A percentile compares a stretch with the other conserved stretches of the same genome.
Evolutionary conservation across 306 rosid species (phyloP).

Genomic region (Begonia peltatifolia): DNA sequence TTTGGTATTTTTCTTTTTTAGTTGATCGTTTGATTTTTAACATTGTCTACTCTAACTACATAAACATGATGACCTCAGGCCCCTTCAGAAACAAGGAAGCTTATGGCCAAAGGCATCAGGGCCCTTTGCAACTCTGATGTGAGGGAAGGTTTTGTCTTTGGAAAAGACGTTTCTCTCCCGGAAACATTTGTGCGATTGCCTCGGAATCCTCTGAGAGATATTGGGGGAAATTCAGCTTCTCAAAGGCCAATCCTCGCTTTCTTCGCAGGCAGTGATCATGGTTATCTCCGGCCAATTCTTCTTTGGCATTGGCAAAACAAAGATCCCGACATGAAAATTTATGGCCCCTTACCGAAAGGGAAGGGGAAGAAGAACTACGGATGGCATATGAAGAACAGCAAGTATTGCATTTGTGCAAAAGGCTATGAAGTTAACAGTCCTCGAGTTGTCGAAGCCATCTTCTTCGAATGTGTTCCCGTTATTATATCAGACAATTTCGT

Average conservation of each 20-base stretch:
- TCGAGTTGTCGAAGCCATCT: constrained; percentile 74
- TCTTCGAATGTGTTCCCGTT: constrained; percentile 75
- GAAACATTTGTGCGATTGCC: constrained; percentile 48
- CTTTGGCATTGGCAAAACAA: constrained; percentile 67
- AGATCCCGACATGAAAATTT: constrained; percentile 80
- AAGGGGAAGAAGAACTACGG: constrained; percentile 44
- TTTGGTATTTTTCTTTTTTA: not conserved
- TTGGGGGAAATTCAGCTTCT: constrained; percentile 70
- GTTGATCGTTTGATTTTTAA: not conserved
- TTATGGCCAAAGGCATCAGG: constrained; percentile 59
- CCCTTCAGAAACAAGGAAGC: constrained; percentile 56
- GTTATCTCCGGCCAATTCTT: constrained; percentile 61
- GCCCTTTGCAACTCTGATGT: constrained; percentile 89
- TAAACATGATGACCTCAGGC: constrained; percentile 49
- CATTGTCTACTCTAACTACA: not conserved
- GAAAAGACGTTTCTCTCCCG: constrained; percentile 85
- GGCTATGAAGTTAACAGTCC: constrained; percentile 96
- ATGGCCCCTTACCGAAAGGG: constrained; percentile 36
- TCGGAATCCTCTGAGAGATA: constrained; percentile 45
- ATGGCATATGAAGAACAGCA: constrained; percentile 68
- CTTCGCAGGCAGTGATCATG: constrained; percentile 81
- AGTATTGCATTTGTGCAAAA: constrained; percentile 83
- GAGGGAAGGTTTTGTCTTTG: constrained; percentile 75
- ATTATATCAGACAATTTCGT: constrained; percentile 88
- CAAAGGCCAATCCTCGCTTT: constrained; percentile 62